phyloP scores from a whole-genome alignment of 371 early-diverging fungal genomes.

The Mucor indicus region DNA sequence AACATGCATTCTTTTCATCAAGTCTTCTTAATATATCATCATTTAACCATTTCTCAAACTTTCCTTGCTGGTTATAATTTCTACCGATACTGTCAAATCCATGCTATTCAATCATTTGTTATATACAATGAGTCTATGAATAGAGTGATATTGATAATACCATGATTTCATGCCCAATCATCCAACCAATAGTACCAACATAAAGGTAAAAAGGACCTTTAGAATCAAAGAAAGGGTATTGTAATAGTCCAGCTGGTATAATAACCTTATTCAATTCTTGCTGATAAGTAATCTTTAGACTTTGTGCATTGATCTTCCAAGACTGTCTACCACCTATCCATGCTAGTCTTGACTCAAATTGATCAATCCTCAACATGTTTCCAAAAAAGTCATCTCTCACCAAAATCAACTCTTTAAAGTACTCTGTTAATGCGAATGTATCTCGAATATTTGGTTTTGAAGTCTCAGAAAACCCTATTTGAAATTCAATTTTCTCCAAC shows the following conservation, averaged over 20 bases:
- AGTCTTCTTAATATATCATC: constrained; percentile 46
- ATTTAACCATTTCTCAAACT: constrained; percentile 63
- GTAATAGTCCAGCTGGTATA: constrained; percentile 54
- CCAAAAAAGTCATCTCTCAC: constrained; percentile 41
- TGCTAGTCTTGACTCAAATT: constrained; percentile 12
- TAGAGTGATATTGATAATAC: constrained; percentile 23
- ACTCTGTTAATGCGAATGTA: constrained; percentile 38
- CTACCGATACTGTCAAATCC: constrained; percentile 59
- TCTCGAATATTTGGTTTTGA: constrained; percentile 35
- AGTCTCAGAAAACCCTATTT: constrained; percentile 46
- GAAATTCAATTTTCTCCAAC: constrained; percentile 12
- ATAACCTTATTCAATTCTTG: constrained; percentile 34
- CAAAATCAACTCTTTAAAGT: constrained; percentile 37
- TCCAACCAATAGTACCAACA: constrained; percentile 54
- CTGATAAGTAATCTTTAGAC: constrained; percentile 41
- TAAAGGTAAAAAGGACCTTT: constrained; percentile 51
- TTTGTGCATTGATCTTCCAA: constrained; percentile 56
- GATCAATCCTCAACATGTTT: constrained; percentile 33
- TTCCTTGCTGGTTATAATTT: constrained; percentile 47
- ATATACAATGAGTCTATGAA: not conserved
- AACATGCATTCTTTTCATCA: constrained; percentile 53
- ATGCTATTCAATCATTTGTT: constrained; percentile 38
- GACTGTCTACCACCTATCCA: constrained; percentile 24
- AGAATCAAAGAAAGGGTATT: constrained; percentile 46
- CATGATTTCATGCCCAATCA: constrained; percentile 61